Conservation (phyloP, 768 basidiomycete genomes). For the Lentinula sp. region DNA sequence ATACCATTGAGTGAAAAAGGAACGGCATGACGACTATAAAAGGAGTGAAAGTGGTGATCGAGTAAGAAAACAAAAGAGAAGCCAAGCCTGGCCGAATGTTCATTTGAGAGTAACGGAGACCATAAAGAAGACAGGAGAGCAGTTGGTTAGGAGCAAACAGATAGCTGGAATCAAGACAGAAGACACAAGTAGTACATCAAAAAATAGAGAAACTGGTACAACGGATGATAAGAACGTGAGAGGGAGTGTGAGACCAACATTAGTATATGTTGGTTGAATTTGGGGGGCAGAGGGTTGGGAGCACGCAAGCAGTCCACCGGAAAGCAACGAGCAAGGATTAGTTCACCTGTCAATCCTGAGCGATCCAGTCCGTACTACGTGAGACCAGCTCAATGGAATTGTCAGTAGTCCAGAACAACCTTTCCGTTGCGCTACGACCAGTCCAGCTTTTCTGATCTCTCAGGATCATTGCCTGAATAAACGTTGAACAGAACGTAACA, state of each 20-base stretch:
- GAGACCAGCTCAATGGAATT: constrained; percentile 83
- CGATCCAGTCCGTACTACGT: constrained; percentile 82
- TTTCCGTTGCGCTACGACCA: constrained; percentile 83
- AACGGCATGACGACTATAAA: not conserved
- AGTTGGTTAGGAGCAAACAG: not conserved
- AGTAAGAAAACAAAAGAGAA: not conserved
- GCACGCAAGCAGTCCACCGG: constrained; percentile 1
- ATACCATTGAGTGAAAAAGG: not conserved
- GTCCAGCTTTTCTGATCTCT: constrained; percentile 97
- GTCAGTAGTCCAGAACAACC: constrained; percentile 89
- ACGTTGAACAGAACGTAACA: not conserved
- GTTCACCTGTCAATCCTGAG: constrained; percentile 46
- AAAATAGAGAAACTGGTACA: not conserved
- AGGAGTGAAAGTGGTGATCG: not conserved
- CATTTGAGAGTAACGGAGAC: not conserved
- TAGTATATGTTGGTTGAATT: not conserved
- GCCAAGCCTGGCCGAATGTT: not conserved
- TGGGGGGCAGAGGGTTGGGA: not conserved
- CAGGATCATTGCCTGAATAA: constrained; percentile 82
- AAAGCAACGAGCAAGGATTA: not conserved
- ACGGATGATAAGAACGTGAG: not conserved
- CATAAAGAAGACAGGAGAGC: not conserved
- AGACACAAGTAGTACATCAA: not conserved
- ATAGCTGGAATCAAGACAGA: not conserved
- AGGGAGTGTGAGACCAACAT: constrained; percentile 2